Evolutionary conservation across 2,329 filamentous ascomycete genomes (phyloP), one percentile per base, ranked within the genome.

Genomic region (Fusarium algeriense): DNA sequence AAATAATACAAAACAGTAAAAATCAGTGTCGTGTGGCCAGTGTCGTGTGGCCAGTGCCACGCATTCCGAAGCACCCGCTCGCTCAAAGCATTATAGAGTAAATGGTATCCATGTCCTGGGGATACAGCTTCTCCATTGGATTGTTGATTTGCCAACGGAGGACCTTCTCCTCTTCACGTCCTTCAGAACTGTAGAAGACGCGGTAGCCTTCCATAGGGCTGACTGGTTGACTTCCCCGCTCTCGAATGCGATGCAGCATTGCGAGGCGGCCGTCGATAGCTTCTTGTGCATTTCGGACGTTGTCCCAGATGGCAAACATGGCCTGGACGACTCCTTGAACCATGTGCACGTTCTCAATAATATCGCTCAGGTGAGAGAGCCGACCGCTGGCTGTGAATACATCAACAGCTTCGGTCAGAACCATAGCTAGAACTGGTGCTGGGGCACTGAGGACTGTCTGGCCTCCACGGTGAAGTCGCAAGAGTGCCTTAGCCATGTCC

Each of bases 361-460:
- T 82, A 14, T 83, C 81, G 3, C 84, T 78, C 14, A 92, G 77
- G 15, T 85, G 83, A 0, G 83, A 79, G 10, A 90, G 78, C 2
- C 83, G 76, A 2, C 90, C 89, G 8, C 86, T 88, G 1, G 90
- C 87, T 15, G 88, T 88, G 60, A 93, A 83, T 3, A 92, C 87
- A 72, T 94, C 92, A 37, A 91, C 83, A 0, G 91, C 90, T 50
- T 89, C 86, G 37, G 90, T 82, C 28, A 91, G 85, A 9, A 87
- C 86, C 69, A 88, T 88, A n/a, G 88, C 88, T 20, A 89, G 83
- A 67, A 91, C 89, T 0, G 91, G 90, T n/a, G 85, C 87, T 1
- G 88, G 86, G 43, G 87, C 85, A 53, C 73, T 79, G 53, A 80
- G 56, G 8, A 77, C 73, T 14, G 73, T 78, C 37, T 79, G 75